Base-by-base conservation (phyloP, 805 yeast species). In the Hanseniaspora clermontiae region DNA sequence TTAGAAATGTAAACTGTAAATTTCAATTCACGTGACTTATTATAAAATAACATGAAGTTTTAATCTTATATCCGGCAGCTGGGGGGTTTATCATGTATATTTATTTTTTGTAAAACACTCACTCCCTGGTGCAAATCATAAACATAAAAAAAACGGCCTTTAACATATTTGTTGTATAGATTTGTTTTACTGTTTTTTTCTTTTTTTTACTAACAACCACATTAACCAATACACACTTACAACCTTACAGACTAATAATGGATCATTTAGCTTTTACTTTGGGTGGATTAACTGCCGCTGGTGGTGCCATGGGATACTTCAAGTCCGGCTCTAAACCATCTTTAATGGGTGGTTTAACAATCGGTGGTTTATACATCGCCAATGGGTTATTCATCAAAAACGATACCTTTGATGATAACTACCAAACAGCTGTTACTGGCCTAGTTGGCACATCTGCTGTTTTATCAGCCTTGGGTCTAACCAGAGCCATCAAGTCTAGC, bases 251-350 rank as follows among this genome's bases (percentile, higher is more conserved):
- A 24, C 27, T 43, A 19, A 54, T 31, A 27, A 63, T 69, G 93
- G 95, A 86, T 71, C 93, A 84, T 67, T 90, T 89, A 57, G 81
- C 87, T 55, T 79, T 74, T 62, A 81, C 90, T 20, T 74, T 85
- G 62, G 79, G 88, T 27, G 86, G 82, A 14, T 76, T 84, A 60
- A 74, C 84, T 63, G 75, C 83, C 55, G 66, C 79, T 55, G 93
- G 93, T 55, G 95, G 93, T 51, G 60, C 78, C 42, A 77, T 81
- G 70, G 93, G 93, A 42, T 86, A 72, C 68, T 64, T 70, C 69
- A 80, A 81, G 53, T 84, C 84, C 62, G 78, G 83, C 12, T 86
- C 95, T 1, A 65, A 83, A 39, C 95, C 95, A 24, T 87, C 96
- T 0, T 74, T 90, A 55, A 70, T 80, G 49, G 95, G 91, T 1